phyloP scores from a whole-genome alignment of 2,329 filamentous ascomycete species.

The Sporothrix brunneoviolacea region DNA sequence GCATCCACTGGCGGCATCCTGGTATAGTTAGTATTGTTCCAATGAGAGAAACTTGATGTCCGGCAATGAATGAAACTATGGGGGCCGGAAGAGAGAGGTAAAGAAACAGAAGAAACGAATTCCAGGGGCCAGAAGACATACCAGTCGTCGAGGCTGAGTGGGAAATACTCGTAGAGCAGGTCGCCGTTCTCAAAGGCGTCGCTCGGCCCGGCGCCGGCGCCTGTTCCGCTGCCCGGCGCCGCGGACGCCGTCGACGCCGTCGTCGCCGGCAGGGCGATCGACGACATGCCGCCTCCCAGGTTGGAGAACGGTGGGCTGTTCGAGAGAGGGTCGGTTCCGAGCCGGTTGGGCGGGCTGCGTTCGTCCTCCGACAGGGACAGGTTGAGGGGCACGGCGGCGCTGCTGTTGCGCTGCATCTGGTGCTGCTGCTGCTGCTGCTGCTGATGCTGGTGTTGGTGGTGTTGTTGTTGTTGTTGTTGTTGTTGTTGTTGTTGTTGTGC shows the following conservation, averaged over 20 bases:
- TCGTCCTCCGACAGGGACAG: constrained; percentile 56
- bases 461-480: constrained; percentile 18
- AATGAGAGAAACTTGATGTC: neutral
- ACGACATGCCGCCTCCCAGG: neutral
- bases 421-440: constrained; percentile 20
- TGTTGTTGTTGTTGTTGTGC: constrained; percentile 16
- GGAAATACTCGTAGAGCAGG: constrained; percentile 90
- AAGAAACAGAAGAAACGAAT: no score
- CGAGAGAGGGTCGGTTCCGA: constrained; percentile 35
- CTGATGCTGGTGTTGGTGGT: constrained; percentile 5
- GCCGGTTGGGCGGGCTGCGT: constrained; percentile 43
- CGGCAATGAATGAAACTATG: no score
- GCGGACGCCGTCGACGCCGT: constrained; percentile 18
- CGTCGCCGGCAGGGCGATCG: neutral
- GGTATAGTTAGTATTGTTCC: constrained; percentile 13
- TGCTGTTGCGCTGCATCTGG: constrained; percentile 19
- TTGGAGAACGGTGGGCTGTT: constrained; percentile 43
- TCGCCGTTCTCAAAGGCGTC: constrained; percentile 67
- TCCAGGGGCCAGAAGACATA: constrained; percentile 26
- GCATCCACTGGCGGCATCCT: constrained; percentile 84
- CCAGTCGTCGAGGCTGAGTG: constrained; percentile 85
- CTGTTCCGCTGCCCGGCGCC: constrained; percentile 21
- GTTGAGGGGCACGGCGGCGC: constrained; percentile 35
- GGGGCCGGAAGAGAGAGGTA: no score
- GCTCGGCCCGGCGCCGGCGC: constrained; percentile 26